These are phyloP conservation scores for Claviceps capensis DNA, from an alignment of 2,329 filamentous ascomycete species.

Conservation along the genomic window DNA sequence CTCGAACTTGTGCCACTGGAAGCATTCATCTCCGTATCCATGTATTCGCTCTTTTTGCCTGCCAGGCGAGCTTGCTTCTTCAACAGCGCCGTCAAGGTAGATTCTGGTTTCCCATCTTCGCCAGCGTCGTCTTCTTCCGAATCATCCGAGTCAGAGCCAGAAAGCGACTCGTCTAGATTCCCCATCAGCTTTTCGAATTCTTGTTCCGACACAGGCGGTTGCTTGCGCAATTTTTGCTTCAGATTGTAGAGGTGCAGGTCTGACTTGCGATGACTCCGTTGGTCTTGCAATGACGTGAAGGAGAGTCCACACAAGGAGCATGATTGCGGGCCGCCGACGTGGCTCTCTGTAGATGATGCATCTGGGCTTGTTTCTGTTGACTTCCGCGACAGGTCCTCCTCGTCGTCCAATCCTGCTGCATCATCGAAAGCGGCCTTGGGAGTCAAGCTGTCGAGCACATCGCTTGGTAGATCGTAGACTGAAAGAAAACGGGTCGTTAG, in stretches of 20 bases:
- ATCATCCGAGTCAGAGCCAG: slow-evolving; percentile 67
- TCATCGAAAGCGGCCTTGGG: slow-evolving; percentile 24
- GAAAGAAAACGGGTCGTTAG: slow-evolving; percentile 6
- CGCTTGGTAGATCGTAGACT: slow-evolving; percentile 73
- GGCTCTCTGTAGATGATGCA: slow-evolving; percentile 16
- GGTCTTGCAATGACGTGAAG: slow-evolving; percentile 63
- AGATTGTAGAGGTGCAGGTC: slow-evolving; percentile 91
- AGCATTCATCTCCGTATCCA: slow-evolving; percentile 38
- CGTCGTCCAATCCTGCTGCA: slow-evolving; percentile 8
- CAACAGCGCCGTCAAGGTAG: slow-evolving; percentile 60
- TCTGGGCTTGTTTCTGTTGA: slow-evolving; percentile 12
- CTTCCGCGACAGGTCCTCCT: slow-evolving; percentile 11
- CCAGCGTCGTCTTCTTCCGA: slow-evolving; percentile 48
- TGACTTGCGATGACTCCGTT: slow-evolving; percentile 74
- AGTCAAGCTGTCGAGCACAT: slow-evolving; percentile 56
- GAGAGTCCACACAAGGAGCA: slow-evolving; percentile 68
- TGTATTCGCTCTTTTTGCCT: slow-evolving; percentile 31
- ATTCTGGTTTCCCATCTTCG: slow-evolving; percentile 44
- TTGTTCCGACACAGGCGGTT: slow-evolving; percentile 55
- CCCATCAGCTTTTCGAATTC: slow-evolving; percentile 82
- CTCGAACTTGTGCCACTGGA: slow-evolving; percentile 24
- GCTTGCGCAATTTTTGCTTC: slow-evolving; percentile 74
- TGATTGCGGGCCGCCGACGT: slow-evolving; percentile 49
- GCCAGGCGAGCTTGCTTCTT: slow-evolving; percentile 72
- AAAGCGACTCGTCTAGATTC: slow-evolving; percentile 80